Evolutionary conservation across 345 rosid genomes (phyloP).

Genomic region (Lumnitzera littorea): DNA sequence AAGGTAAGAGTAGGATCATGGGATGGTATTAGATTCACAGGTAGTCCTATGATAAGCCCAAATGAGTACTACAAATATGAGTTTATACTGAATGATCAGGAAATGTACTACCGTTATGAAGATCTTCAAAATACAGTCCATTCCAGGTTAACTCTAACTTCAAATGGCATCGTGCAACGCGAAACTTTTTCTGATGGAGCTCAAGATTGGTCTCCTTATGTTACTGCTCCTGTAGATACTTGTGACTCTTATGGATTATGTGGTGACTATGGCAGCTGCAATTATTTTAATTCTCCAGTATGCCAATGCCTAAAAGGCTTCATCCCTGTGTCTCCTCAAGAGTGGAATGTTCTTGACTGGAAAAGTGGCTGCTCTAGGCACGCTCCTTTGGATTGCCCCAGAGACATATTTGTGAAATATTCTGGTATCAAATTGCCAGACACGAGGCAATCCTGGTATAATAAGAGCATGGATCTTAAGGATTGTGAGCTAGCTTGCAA

Average conservation of each 20-base stretch:
- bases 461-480: constrained; percentile 9
- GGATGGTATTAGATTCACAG: constrained; percentile 17
- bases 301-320: constrained; percentile 14
- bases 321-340: constrained; percentile 2
- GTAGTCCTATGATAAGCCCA: not conserved
- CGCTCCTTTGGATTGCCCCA: constrained; percentile 9
- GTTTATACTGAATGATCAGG: constrained; percentile 1
- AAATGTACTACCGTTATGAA: not conserved
- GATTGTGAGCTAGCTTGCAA: constrained; percentile 33
- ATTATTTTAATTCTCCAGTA: not conserved
- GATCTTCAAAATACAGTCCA: not conserved
- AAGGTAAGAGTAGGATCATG: constrained; percentile 26
- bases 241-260: constrained; percentile 3
- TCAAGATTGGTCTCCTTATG: not conserved
- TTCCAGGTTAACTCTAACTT: not conserved
- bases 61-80: not conserved
- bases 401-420: constrained; percentile 16
- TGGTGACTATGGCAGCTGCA: constrained; percentile 8
- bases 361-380: constrained; percentile 5
- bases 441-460: constrained; percentile 3
- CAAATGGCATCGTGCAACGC: not conserved
- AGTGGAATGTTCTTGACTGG: constrained; percentile 11
- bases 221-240: not conserved
- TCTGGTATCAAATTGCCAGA: constrained; percentile 23
- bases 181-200: not conserved